Conservation (phyloP, 73 alveolate genomes). For the Paramecium sonneborni region DNA sequence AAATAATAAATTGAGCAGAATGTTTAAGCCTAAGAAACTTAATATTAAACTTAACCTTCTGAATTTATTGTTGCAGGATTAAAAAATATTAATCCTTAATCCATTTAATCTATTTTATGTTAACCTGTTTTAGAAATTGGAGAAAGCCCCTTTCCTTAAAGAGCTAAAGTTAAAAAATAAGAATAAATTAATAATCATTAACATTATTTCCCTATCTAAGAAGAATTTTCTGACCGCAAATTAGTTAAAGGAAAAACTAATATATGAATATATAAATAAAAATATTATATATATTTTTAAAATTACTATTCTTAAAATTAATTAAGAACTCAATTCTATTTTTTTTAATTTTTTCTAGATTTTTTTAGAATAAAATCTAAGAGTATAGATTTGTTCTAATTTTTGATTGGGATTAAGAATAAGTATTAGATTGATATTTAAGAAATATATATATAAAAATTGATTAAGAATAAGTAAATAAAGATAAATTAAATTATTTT, state of each 20-base stretch:
- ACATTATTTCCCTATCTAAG: constrained; percentile 20
- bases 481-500: neutral
- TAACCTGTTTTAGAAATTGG: constrained; percentile 4
- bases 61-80: constrained; percentile 45
- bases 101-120: constrained; percentile 14
- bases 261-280: neutral
- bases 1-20: neutral
- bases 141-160: constrained; percentile 12
- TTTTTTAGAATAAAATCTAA: too few relatives aligned
- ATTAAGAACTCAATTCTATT: too few relatives aligned
- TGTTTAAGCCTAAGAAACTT: neutral
- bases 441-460: neutral
- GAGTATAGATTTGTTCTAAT: too few relatives aligned
- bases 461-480: neutral
- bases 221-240: neutral
- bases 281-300: too few relatives aligned
- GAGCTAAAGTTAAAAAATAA: constrained; percentile 20
- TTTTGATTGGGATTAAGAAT: too few relatives aligned
- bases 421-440: too few relatives aligned
- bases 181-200: neutral
- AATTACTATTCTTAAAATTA: too few relatives aligned
- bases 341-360: too few relatives aligned
- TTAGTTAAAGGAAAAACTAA: neutral
- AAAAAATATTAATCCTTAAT: constrained; percentile 29
- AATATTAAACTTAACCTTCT: neutral